Base-by-base conservation (phyloP, 1,139 yeast species). In the Kodamaea sp. region DNA sequence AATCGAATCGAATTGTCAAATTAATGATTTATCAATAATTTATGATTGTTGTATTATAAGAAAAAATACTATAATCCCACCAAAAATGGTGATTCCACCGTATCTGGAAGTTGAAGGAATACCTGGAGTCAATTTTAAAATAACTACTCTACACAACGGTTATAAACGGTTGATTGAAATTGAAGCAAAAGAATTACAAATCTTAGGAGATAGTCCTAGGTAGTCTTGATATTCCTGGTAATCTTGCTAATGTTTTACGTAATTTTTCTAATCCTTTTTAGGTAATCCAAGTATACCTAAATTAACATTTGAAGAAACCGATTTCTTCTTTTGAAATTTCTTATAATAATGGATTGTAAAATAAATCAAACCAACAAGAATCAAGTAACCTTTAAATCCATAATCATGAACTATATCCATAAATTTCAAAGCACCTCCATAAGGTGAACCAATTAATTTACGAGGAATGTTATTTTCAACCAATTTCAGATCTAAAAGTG, bases 21-120 rank as follows among this genome's bases (percentile, higher is more conserved):
- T 76, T 22, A 66, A 75, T 7, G 64, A 68, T 42, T 61, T 70
- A 38, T 63, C 75, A 5, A 69, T 79, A n/a, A 62, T 84, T 26
- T 77, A 79, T 47, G 89, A 83, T 49, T 79, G 86, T 48, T 81
- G 81, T 29, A 53, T 77, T 8, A 63, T 84, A 2, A 69, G 70
- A 11, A 63, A 66, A 27, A 70, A 70, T 12, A 63, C 82, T 0
- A 60, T 57, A 5, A 54, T 84, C 2, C 86, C 90, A 0, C 72
- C 78, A 1, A 67, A 69, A 42, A 61, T 68, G 44, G 79, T 79
- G 27, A 66, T 84, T 7, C 83, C 88, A 2, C 84, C 89, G 0
- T 79, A 67, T 46, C 71, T 82, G 37, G 60, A 69, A 30, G 84
- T 81, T 5, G 53, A 62, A 48, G 74, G 75, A 0, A 47, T 47